These are phyloP conservation scores for Esteya vermicola DNA, from an alignment of 2,329 filamentous ascomycete species.

Conservation along the genomic window DNA sequence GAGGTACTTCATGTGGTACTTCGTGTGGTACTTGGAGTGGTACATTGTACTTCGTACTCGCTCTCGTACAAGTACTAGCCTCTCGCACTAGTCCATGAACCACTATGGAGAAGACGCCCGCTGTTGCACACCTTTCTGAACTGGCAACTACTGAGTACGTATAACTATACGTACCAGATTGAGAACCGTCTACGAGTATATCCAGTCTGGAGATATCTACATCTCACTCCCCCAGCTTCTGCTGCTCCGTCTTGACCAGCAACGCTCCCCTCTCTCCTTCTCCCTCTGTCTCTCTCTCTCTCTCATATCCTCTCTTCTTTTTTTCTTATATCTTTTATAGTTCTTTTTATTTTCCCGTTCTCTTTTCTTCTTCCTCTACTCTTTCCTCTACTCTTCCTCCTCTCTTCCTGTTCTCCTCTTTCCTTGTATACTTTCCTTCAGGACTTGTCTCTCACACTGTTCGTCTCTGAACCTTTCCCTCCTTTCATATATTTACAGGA, in stretches of 20 bases:
- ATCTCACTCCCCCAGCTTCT: not conserved
- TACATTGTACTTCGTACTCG: too few species aligned
- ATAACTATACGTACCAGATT: not conserved
- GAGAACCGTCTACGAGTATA: not conserved
- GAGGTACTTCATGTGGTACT: too few species aligned
- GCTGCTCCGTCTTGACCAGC: too few species aligned
- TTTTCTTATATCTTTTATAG: slow-evolving; percentile 2
- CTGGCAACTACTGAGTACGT: not conserved
- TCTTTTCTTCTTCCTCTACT: slow-evolving; percentile 3
- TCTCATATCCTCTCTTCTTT: slow-evolving; percentile 1
- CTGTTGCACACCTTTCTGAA: not conserved
- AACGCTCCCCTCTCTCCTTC: not conserved
- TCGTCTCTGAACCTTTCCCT: not conserved
- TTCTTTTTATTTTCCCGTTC: slow-evolving; percentile 3
- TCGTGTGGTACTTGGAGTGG: too few species aligned
- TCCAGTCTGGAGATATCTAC: not conserved
- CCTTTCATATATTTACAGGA: too few species aligned
- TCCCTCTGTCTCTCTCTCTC: slow-evolving; percentile 7
- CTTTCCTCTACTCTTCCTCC: slow-evolving; percentile 1
- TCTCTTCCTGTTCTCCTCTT: not conserved
- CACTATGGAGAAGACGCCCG: slow-evolving; percentile 1
- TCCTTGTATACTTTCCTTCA: not conserved
- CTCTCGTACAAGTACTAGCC: slow-evolving; percentile 1
- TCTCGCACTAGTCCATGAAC: slow-evolving; percentile 1
- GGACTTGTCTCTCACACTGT: slow-evolving; percentile 1